Conservation (phyloP, 768 basidiomycete species). For the Podaxis pistillaris region DNA sequence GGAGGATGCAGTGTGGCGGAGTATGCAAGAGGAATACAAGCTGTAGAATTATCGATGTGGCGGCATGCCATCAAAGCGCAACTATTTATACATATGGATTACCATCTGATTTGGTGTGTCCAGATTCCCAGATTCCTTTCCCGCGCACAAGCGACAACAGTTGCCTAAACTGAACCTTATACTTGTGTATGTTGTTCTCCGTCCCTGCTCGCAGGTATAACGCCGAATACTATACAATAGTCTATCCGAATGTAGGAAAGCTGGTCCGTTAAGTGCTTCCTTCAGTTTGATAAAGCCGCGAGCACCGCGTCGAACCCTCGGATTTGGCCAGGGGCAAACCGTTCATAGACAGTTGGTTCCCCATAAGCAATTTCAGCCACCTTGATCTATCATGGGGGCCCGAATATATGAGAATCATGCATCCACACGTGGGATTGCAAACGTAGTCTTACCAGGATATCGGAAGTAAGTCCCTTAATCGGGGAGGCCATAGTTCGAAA, state of each 20-base stretch:
- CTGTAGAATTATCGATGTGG: slow-evolving; percentile 9
- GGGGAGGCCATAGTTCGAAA: slow-evolving; percentile 78
- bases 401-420: background rate
- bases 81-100: slow-evolving; percentile 9
- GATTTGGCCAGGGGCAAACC: slow-evolving; percentile 17
- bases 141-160: background rate
- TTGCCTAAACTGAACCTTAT: background rate
- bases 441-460: slow-evolving; percentile 64
- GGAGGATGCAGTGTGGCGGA: background rate
- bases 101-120: slow-evolving; percentile 1
- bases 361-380: slow-evolving; percentile 44
- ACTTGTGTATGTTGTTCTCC: background rate
- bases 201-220: background rate
- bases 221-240: background rate
- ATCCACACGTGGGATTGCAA: background rate
- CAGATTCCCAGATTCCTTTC: background rate
- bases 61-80: background rate
- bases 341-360: slow-evolving; percentile 16
- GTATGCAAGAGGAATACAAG: background rate
- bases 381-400: slow-evolving; percentile 46
- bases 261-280: background rate
- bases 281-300: background rate
- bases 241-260: background rate
- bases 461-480: slow-evolving; percentile 80
- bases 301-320: slow-evolving; percentile 9